Conservation (phyloP, 129 eudicot genomes). For the Flaveria robusta region DNA sequence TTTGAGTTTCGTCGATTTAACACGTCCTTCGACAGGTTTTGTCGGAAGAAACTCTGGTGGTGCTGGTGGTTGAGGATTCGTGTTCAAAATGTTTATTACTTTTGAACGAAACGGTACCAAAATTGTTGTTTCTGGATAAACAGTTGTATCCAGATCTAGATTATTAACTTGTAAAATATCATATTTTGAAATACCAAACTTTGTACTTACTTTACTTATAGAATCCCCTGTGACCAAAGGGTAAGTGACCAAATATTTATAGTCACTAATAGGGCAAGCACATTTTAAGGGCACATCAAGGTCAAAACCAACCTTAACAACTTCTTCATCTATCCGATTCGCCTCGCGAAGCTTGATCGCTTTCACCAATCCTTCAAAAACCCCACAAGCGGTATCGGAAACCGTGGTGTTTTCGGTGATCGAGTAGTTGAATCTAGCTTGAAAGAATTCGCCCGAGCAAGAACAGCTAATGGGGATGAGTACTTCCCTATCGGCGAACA, state of each 20-base stretch:
- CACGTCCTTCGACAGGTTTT: conserved; percentile 32
- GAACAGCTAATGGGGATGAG: conserved; percentile 59
- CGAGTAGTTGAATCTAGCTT: conserved; percentile 41
- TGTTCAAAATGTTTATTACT: conserved; percentile 32
- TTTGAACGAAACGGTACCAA: conserved; percentile 53
- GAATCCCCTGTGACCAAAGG: conserved; percentile 55
- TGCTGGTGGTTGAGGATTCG: conserved; percentile 52
- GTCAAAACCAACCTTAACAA: conserved; percentile 38
- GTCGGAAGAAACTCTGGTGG: conserved; percentile 61
- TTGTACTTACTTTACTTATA: conserved; percentile 35
- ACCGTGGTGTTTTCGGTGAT: conserved; percentile 27
- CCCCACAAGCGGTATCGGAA: conserved; percentile 52
- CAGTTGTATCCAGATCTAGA: conserved; percentile 38
- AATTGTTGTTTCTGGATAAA: conserved; percentile 69
- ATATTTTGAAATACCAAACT: conserved; percentile 46
- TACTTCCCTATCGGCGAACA: conserved; percentile 54
- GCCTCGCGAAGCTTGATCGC: conserved; percentile 43
- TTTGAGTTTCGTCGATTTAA: conserved; percentile 35
- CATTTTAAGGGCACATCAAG: conserved; percentile 66
- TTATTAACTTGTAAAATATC: conserved; percentile 49
- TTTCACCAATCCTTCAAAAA: conserved; percentile 65
- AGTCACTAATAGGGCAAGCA: conserved; percentile 61
- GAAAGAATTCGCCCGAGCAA: conserved; percentile 45
- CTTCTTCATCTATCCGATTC: conserved; percentile 31
- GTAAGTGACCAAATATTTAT: conserved; percentile 62